These are phyloP conservation scores for Oryza coarctata DNA, from an alignment of 176 grass and related monocot genomes.

Conservation along the genomic window DNA sequence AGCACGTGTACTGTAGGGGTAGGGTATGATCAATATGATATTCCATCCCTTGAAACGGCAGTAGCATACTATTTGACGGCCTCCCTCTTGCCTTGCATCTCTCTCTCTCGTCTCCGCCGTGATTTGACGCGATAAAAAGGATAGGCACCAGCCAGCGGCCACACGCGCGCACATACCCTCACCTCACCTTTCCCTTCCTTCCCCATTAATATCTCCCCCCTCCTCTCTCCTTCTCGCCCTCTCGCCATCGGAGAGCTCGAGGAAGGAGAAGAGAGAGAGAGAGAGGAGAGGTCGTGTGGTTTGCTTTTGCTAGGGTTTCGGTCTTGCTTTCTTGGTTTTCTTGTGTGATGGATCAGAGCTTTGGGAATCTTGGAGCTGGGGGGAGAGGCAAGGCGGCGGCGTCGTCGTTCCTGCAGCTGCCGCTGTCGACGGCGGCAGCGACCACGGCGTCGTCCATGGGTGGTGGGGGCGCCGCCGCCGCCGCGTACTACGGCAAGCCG, in stretches of 20 bases:
- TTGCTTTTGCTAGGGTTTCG: neutral
- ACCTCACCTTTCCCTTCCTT: constrained; percentile 24
- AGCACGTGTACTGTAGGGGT: neutral
- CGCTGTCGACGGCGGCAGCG: constrained; percentile 41
- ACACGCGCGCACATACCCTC: constrained; percentile 26
- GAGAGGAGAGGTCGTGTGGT: neutral
- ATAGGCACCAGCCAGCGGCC: constrained; percentile 65
- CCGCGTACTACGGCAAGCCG: constrained; percentile 43
- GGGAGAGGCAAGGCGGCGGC: constrained; percentile 44
- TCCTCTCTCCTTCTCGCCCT: neutral
- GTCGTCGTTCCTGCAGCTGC: constrained; percentile 70
- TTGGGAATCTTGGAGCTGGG: constrained; percentile 55
- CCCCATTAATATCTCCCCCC: constrained; percentile 28
- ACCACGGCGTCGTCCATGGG: constrained; percentile 14
- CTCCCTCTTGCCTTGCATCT: too few relatives aligned
- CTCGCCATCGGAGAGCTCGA: constrained; percentile 21
- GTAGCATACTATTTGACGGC: too few relatives aligned
- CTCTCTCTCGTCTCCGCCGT: neutral
- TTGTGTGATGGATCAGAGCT: constrained; percentile 42
- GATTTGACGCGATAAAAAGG: constrained; percentile 96
- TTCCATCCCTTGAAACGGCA: neutral
- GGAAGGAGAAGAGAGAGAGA: neutral
- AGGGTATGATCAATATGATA: neutral
- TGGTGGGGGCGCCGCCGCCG: neutral
- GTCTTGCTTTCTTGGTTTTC: neutral